Evolutionary conservation across 352 stramenopile genomes (phyloP).

Genomic region (Blastocystis sp.): DNA sequence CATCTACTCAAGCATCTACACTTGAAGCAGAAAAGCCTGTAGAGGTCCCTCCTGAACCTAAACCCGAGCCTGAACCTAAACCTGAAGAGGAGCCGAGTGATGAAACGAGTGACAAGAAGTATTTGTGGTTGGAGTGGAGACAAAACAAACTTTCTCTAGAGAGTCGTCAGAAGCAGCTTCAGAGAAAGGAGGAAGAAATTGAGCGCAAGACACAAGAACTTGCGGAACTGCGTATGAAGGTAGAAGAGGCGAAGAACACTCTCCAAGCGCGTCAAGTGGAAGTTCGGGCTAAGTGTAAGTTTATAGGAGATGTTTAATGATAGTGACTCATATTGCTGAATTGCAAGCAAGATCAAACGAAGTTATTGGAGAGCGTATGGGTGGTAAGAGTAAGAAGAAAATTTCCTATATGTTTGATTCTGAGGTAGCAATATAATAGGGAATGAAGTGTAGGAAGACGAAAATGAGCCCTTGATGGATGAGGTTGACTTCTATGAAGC

Average conservation of each 20-base stretch:
- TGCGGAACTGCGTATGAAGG: not conserved
- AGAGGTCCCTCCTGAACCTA: not conserved
- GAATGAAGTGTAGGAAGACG: not conserved
- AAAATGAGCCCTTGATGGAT: conserved; percentile 8
- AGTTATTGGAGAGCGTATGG: conserved; percentile 27
- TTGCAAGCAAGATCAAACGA: not conserved
- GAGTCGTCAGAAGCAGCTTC: not conserved
- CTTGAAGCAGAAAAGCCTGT: not conserved
- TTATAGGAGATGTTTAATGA: not conserved
- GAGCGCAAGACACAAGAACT: not conserved
- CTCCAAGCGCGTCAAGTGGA: not conserved
- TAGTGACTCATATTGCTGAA: conserved; percentile 35
- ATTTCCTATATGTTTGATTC: conserved; percentile 2
- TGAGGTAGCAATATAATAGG: not conserved
- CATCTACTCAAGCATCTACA: not conserved
- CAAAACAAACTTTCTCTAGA: not conserved
- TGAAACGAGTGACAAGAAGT: conserved; percentile 41
- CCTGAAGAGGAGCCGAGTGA: not conserved
- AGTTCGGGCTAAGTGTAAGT: not conserved
- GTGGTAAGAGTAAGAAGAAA: conserved; percentile 11
- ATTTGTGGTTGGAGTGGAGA: conserved; percentile 15
- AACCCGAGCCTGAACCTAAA: not conserved
- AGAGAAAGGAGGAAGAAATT: conserved; percentile 6
- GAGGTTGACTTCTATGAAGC: conserved; percentile 35
- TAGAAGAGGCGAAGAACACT: not conserved